Percentiles rank a stretch among this genome's conserved stretches.
Evolutionary conservation across 768 basidiomycete species (phyloP).

Genomic region (Sporobolomyces pararoseus): DNA sequence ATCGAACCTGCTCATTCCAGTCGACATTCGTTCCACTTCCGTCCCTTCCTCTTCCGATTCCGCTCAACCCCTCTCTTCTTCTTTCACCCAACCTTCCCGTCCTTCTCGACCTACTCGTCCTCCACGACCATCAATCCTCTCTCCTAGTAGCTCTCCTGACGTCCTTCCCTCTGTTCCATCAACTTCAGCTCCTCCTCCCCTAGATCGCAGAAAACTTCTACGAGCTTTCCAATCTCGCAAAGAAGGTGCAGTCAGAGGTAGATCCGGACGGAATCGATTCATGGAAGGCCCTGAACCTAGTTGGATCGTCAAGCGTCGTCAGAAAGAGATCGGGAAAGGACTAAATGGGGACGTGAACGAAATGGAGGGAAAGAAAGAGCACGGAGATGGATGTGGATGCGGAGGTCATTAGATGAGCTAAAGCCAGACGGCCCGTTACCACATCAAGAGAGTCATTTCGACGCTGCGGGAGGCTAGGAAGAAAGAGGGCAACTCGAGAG

Average conservation of each 20-base stretch:
- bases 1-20: conserved; percentile 16
- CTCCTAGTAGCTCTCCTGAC: not conserved
- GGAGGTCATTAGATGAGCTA: not conserved
- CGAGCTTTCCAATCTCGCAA: conserved; percentile 5
- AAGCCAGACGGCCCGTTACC: no score
- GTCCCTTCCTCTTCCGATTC: not conserved
- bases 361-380: not conserved
- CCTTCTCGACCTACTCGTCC: not conserved
- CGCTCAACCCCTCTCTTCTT: not conserved
- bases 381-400: conserved; percentile 4
- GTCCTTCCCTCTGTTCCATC: not conserved
- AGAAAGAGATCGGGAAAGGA: not conserved
- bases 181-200: not conserved
- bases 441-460: no score
- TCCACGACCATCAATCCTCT: not conserved
- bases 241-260: not conserved
- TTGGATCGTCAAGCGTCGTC: conserved; percentile 18
- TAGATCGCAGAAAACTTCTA: conserved; percentile 14
- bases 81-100: not conserved
- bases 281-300: conserved; percentile 39
- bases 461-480: no score
- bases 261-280: conserved; percentile 27
- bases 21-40: conserved; percentile 22
- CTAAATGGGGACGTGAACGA: not conserved
- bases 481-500: no score